Percentiles rank a stretch among this genome's conserved stretches.
phyloP scores from a whole-genome alignment of 164 flowering plant species.

The Sedum album region DNA sequence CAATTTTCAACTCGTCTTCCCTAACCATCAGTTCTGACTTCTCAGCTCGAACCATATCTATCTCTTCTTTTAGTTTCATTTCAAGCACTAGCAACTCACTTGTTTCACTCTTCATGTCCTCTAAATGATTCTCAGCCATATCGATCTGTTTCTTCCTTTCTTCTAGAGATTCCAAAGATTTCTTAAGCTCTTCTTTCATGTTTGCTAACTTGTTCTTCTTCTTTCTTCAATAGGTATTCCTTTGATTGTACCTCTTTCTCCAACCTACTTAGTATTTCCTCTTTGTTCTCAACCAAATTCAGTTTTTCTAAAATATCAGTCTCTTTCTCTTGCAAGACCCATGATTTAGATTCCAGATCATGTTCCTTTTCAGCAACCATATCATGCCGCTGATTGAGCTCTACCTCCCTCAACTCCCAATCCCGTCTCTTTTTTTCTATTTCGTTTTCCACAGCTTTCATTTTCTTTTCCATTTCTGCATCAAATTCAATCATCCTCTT shows the following conservation, averaged over 20 bases:
- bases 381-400: conserved; percentile 57
- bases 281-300: conserved; percentile 41
- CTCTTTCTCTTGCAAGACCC: conserved; percentile 45
- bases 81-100: conserved; percentile 55
- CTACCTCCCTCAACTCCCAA: conserved; percentile 74
- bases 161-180: conserved; percentile 36
- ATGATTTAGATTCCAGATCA: conserved; percentile 47
- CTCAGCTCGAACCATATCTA: conserved; percentile 68
- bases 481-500: conserved; percentile 48
- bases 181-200: conserved; percentile 38
- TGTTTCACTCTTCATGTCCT: conserved; percentile 54
- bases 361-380: conserved; percentile 42
- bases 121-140: conserved; percentile 43
- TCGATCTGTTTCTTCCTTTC: conserved; percentile 41
- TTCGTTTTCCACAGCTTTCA: conserved; percentile 60
- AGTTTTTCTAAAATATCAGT: conserved; percentile 39
- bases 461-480: conserved; percentile 46
- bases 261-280: conserved; percentile 31
- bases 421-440: conserved; percentile 63
- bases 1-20: conserved; percentile 55
- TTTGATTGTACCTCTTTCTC: conserved; percentile 43
- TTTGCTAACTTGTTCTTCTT: conserved; percentile 41
- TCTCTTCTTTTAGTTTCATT: conserved; percentile 75
- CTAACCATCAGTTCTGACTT: conserved; percentile 54
- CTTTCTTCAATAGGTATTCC: conserved; percentile 35